These are phyloP conservation scores for Gamsiella multidivaricata DNA, from an alignment of 192 early-diverging fungal genomes.

Conservation along the genomic window DNA sequence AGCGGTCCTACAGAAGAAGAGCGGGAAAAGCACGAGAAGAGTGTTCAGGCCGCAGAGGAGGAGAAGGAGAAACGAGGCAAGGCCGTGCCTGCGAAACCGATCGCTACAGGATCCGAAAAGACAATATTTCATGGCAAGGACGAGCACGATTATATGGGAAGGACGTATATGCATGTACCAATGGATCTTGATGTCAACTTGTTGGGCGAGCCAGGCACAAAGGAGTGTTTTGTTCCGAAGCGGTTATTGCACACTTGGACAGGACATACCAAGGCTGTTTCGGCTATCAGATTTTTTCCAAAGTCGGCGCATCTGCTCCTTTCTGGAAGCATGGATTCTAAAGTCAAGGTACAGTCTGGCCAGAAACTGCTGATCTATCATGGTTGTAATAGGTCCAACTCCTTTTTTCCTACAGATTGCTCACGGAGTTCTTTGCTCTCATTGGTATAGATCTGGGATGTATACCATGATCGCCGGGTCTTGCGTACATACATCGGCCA, in stretches of 20 bases:
- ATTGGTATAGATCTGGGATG: slow-evolving; percentile 89
- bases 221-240: slow-evolving; percentile 91
- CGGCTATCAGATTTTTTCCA: slow-evolving; percentile 92
- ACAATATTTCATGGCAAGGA: slow-evolving; percentile 89
- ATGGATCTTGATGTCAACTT: slow-evolving; percentile 86
- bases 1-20: slow-evolving; percentile 68
- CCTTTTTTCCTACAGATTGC: too few relatives aligned
- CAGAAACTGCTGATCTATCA: too few relatives aligned
- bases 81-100: slow-evolving; percentile 42
- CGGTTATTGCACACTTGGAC: slow-evolving; percentile 88
- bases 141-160: slow-evolving; percentile 90
- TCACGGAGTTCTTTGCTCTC: too few relatives aligned
- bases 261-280: slow-evolving; percentile 93
- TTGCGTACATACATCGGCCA: slow-evolving; percentile 93
- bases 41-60: slow-evolving; percentile 53
- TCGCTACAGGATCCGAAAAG: slow-evolving; percentile 72
- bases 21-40: slow-evolving; percentile 62
- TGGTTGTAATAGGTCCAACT: too few relatives aligned
- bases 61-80: slow-evolving; percentile 50
- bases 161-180: slow-evolving; percentile 98
- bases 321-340: slow-evolving; percentile 92
- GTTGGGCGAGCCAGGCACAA: slow-evolving; percentile 72
- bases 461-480: slow-evolving; percentile 87
- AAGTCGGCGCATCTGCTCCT: slow-evolving; percentile 90
- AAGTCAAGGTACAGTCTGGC: slow-evolving; percentile 85